phyloP scores from a whole-genome alignment of 305 asterid species.

The Fraxinus sp. region DNA sequence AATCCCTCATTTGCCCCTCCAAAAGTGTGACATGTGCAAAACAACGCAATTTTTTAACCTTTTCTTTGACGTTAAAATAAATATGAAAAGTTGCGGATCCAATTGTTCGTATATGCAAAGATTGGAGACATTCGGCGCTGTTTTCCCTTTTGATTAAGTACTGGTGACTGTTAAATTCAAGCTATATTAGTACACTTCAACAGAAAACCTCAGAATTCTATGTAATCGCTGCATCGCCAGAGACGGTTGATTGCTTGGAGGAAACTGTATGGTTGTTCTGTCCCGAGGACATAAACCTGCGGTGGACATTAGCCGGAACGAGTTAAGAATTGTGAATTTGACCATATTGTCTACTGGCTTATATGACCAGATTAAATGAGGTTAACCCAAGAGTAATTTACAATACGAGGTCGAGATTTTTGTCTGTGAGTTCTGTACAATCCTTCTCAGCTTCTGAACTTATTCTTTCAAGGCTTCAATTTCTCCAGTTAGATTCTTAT shows the following conservation, averaged over 20 bases:
- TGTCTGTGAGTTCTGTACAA: conserved; percentile 77
- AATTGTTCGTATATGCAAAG: background rate
- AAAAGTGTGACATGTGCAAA: background rate
- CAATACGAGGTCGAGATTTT: conserved; percentile 71
- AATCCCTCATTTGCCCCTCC: background rate
- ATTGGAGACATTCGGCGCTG: background rate
- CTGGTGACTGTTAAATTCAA: background rate
- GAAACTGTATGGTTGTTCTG: background rate
- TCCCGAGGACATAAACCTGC: background rate
- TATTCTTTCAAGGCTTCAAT: conserved; percentile 52
- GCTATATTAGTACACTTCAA: background rate
- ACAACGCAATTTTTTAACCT: background rate
- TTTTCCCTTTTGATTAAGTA: background rate
- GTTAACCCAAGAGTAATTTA: background rate
- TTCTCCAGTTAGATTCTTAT: conserved; percentile 40
- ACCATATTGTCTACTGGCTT: background rate
- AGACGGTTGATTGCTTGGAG: background rate
- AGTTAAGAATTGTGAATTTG: background rate
- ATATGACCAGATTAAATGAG: background rate
- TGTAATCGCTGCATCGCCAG: background rate
- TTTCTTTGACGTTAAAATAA: background rate
- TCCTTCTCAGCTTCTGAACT: conserved; percentile 60
- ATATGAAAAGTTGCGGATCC: background rate
- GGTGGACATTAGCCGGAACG: background rate
- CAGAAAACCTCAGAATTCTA: background rate